These are phyloP conservation scores for Eucalyptus curtisii DNA, from an alignment of 345 rosid species.

Conservation along the genomic window DNA sequence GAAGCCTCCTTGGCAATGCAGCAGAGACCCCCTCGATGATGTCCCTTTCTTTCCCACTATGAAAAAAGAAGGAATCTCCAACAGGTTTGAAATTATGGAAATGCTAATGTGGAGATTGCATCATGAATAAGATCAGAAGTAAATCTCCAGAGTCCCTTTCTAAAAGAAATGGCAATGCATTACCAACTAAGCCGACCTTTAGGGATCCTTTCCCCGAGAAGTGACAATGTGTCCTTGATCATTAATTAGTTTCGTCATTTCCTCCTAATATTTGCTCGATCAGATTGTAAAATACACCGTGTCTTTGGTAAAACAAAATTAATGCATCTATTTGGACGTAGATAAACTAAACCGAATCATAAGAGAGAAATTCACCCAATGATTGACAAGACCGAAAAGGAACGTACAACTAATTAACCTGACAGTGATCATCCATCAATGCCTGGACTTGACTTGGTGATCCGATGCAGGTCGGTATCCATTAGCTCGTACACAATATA, in stretches of 20 bases:
- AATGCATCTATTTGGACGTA: too few relatives aligned
- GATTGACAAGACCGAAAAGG: background rate
- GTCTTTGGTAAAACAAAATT: background rate
- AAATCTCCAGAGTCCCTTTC: background rate
- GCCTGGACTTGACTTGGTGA: constrained; percentile 65
- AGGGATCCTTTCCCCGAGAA: too few relatives aligned
- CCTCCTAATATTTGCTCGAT: too few relatives aligned
- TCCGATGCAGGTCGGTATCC: constrained; percentile 85
- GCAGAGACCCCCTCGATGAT: background rate
- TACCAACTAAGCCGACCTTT: background rate
- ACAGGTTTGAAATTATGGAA: background rate
- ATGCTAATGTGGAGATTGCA: background rate
- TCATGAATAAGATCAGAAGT: background rate
- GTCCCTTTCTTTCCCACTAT: background rate
- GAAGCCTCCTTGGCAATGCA: background rate
- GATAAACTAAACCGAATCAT: too few relatives aligned
- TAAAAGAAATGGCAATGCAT: background rate
- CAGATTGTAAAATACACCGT: rapidly evolving
- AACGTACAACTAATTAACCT: constrained; percentile 17
- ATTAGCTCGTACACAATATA: constrained; percentile 67
- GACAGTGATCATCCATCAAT: constrained; percentile 77
- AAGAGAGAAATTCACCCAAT: background rate
- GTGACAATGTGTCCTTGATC: rapidly evolving
- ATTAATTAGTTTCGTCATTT: too few relatives aligned
- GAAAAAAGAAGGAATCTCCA: background rate